Evolutionary conservation across 2,329 filamentous ascomycete species (phyloP), one percentile per base, ranked within the genome.

Genomic region (Stemphylium vesicarium): DNA sequence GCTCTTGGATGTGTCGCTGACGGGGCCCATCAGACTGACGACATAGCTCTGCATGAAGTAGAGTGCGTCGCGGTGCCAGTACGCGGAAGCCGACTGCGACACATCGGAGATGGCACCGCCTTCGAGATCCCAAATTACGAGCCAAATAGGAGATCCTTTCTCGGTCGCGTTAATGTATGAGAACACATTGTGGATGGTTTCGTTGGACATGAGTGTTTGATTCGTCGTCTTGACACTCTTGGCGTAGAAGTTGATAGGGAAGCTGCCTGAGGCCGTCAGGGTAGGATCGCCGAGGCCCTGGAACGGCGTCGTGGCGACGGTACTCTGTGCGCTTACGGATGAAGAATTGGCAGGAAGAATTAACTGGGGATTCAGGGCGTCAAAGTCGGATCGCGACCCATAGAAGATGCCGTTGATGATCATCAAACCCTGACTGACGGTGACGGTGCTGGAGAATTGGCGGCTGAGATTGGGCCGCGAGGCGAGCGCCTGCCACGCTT

Each of bases 31-130:
- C 1, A 72, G 63, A 22, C 72, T 72, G 20, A 76, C 64, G 0
- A 66, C 72, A 43, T 80, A 81, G 1, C 69, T 59, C 42, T 76
- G 70, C 31, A 70, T 63, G 52, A 71, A 74, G 58, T 75, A 75
- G 4, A 75, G 41, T 7, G 70, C 65, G 31, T 74, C 57, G 16
- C 73, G 70, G 35, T 72, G 72, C 2, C 65, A 66, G 33, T 75
- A 75, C 0, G 73, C 64, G 3, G 73, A 74, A 1, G 69, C 73
- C 15, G 69, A 61, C 1, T 64, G 49, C 5, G 68, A 63, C 2
- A 74, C 60, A 32, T 75, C 71, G 45, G 69, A 72, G 43, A 70
- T 66, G 2, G 65, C 65, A 13, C 74, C 73, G 43, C 71, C 73
- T 22, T 66, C 70, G 0, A 75, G 63, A 40, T 74, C 69, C 64